A percentile compares a stretch with the other conserved stretches of the same genome.
Conservation (phyloP, 176 grass and related monocot species). For the Triticum aestivum region IWGSC_CS_RefSeq_v2.1 NC_057810.1:129635591-129636090, state of each 20-base stretch:
- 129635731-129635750: background rate
- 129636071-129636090: conserved; percentile 40
- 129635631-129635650: conserved; percentile 72
- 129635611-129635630: conserved; percentile 74
- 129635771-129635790: background rate
- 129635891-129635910: background rate
- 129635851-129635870: background rate
- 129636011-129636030: conserved; percentile 27
- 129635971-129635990: background rate
- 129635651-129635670: conserved; percentile 27
- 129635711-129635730: background rate
- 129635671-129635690: background rate
- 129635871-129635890: background rate
- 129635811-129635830: background rate
- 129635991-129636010: background rate
- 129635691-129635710: background rate
- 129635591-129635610: conserved; percentile 69
- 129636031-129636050: conserved; percentile 46
- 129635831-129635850: background rate
- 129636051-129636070: conserved; percentile 41
- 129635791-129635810: background rate
- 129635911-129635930: background rate
- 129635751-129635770: background rate
- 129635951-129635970: background rate
- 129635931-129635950: background rate